These are phyloP conservation scores for Kalmanozyma brasiliensis DNA, from an alignment of 1,284 basidiomycete species.

Conservation along the genomic window DNA sequence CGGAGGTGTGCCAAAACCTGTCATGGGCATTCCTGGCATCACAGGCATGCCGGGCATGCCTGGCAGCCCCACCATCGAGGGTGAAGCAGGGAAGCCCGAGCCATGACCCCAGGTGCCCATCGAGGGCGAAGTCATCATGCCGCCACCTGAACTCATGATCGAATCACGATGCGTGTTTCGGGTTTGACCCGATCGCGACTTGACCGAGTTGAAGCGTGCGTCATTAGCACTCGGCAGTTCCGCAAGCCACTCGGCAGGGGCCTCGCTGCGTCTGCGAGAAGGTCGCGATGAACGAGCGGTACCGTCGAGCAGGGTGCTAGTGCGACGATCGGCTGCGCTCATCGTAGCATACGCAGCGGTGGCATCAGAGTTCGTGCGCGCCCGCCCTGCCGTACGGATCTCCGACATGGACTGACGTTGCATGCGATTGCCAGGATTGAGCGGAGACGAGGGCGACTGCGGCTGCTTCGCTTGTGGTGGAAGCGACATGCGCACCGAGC, in stretches of 20 bases:
- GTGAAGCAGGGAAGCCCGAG: slow-evolving; percentile 7
- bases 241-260: slow-evolving; percentile 32
- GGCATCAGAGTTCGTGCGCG: slow-evolving; percentile 27
- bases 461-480: slow-evolving; percentile 24
- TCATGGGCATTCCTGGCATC: slow-evolving; percentile 6
- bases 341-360: slow-evolving; percentile 9
- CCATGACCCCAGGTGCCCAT: slow-evolving; percentile 16
- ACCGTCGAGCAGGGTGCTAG: slow-evolving; percentile 5
- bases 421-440: slow-evolving; percentile 20
- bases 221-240: slow-evolving; percentile 11
- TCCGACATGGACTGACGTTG: slow-evolving; percentile 26
- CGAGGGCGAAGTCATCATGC: slow-evolving; percentile 2
- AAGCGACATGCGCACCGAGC: slow-evolving; percentile 19
- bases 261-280: slow-evolving; percentile 28
- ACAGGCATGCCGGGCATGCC: slow-evolving; percentile 5
- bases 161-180: slow-evolving; percentile 23
- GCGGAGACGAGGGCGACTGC: slow-evolving; percentile 11
- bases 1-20: slow-evolving; percentile 2
- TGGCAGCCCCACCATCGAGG: slow-evolving; percentile 12
- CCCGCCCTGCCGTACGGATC: slow-evolving; percentile 1
- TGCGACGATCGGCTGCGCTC: slow-evolving; percentile 10
- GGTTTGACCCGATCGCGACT: slow-evolving; percentile 1
- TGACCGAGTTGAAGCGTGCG: slow-evolving; percentile 13
- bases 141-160: slow-evolving; percentile 17
- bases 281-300: not conserved